Conservation (phyloP, 2,329 filamentous ascomycete species). For the Septoria petroselini region DNA sequence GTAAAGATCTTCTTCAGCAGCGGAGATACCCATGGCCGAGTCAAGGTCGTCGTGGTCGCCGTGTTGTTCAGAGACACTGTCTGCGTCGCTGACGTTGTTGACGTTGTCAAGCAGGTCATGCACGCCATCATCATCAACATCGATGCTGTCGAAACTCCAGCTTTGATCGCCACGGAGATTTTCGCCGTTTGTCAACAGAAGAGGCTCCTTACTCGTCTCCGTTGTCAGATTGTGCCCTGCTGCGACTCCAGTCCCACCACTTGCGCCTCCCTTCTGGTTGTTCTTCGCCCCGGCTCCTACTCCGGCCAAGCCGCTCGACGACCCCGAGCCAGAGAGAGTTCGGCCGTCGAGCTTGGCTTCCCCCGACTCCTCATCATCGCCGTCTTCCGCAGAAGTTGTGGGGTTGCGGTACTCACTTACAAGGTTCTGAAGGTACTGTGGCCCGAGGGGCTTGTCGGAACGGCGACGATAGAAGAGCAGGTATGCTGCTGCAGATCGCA, state of each 20-base stretch:
- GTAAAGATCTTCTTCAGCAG: too few species aligned
- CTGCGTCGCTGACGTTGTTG: too few species aligned
- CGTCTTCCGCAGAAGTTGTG: slow-evolving; percentile 44
- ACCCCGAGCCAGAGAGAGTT: slow-evolving; percentile 78
- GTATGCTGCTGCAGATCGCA: slow-evolving; percentile 69
- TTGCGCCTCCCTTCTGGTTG: slow-evolving; percentile 19
- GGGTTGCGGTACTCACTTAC: slow-evolving; percentile 60
- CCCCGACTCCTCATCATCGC: slow-evolving; percentile 58
- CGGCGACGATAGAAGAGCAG: slow-evolving; percentile 93
- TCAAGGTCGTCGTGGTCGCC: too few species aligned
- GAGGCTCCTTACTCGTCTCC: slow-evolving; percentile 18
- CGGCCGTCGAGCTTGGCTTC: slow-evolving; percentile 80
- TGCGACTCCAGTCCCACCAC: slow-evolving; percentile 27
- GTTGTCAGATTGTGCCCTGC: slow-evolving; percentile 30
- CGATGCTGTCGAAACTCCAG: neutral
- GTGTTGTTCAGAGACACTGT: too few species aligned
- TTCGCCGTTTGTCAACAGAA: too few species aligned
- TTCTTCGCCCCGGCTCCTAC: slow-evolving; percentile 49
- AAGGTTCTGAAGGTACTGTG: slow-evolving; percentile 68
- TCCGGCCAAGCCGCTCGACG: slow-evolving; percentile 85
- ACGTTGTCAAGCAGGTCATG: too few species aligned
- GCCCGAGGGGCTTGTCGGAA: slow-evolving; percentile 72
- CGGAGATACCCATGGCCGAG: too few species aligned
- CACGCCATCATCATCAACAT: too few species aligned
- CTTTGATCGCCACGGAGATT: neutral